Evolutionary conservation across 1,284 basidiomycete species (phyloP).

Genomic region (Melampsora abietis-canadensis): DNA sequence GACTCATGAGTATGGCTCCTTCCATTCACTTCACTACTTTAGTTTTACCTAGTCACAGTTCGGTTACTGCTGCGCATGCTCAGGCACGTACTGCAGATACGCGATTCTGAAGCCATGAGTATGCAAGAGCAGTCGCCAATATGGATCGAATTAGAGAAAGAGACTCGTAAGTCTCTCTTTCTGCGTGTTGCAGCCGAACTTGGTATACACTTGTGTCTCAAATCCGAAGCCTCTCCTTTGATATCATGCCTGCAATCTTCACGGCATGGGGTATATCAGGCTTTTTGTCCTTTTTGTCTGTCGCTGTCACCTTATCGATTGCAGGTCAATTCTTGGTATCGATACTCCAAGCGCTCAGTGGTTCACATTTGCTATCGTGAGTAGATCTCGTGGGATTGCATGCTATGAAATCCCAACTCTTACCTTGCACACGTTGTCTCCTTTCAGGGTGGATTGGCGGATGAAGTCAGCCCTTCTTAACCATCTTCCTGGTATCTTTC

Average conservation of each 20-base stretch:
- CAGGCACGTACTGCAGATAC: background rate
- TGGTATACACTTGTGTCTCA: background rate
- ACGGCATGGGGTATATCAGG: background rate
- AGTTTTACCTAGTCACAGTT: slow-evolving; percentile 6
- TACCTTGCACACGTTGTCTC: background rate
- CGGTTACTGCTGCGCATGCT: background rate
- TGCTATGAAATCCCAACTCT: background rate
- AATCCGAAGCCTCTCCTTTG: background rate
- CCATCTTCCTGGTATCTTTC: background rate
- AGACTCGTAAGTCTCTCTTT: background rate
- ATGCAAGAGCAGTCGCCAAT: background rate
- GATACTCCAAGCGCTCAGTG: background rate
- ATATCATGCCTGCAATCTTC: background rate
- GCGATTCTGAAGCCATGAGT: background rate
- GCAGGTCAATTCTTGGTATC: background rate
- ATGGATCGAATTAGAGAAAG: slow-evolving; percentile 1
- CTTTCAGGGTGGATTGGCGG: background rate
- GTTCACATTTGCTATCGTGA: background rate
- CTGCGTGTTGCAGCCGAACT: background rate
- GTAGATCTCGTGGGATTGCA: background rate
- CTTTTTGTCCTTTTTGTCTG: background rate
- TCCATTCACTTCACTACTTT: background rate
- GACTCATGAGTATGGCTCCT: background rate
- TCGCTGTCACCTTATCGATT: background rate
- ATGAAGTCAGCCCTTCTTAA: background rate